phyloP scores from a whole-genome alignment of 2,329 filamentous ascomycete genomes.

The Penicillium sp. region DNA sequence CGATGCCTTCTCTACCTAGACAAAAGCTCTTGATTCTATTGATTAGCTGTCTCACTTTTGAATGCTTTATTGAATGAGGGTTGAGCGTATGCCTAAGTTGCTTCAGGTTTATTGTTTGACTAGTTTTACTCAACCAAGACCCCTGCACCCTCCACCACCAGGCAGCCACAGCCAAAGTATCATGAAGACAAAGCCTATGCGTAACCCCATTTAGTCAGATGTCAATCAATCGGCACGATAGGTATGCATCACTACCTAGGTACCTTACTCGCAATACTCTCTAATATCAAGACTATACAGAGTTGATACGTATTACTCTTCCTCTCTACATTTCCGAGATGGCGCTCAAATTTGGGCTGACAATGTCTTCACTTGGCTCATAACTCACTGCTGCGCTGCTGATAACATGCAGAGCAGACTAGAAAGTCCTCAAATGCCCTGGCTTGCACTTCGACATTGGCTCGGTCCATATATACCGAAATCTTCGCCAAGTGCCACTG shows the following conservation, averaged over 20 bases:
- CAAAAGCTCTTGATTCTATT: not conserved
- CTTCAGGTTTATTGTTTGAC: not conserved
- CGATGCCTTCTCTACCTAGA: not conserved
- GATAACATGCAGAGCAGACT: constrained; percentile 11
- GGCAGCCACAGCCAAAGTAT: not conserved
- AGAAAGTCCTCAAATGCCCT: not conserved
- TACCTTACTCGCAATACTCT: not conserved
- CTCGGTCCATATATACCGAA: constrained; percentile 8
- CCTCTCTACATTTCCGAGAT: not conserved
- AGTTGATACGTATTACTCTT: not conserved
- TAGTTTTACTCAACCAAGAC: not conserved
- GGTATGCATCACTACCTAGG: too few relatives aligned
- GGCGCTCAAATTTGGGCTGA: not conserved
- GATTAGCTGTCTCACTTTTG: not conserved
- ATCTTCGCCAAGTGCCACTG: constrained; percentile 5
- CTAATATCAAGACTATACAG: not conserved
- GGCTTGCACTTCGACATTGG: constrained; percentile 1
- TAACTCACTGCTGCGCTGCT: constrained; percentile 7
- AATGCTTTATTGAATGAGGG: not conserved
- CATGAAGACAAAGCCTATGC: not conserved
- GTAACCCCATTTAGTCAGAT: not conserved
- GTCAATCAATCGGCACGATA: too few relatives aligned
- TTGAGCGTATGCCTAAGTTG: not conserved
- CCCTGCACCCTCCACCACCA: not conserved
- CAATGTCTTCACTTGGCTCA: constrained; percentile 13